Base-by-base conservation (phyloP, 2,329 filamentous ascomycete genomes). In the Catunica adiposa region DNA sequence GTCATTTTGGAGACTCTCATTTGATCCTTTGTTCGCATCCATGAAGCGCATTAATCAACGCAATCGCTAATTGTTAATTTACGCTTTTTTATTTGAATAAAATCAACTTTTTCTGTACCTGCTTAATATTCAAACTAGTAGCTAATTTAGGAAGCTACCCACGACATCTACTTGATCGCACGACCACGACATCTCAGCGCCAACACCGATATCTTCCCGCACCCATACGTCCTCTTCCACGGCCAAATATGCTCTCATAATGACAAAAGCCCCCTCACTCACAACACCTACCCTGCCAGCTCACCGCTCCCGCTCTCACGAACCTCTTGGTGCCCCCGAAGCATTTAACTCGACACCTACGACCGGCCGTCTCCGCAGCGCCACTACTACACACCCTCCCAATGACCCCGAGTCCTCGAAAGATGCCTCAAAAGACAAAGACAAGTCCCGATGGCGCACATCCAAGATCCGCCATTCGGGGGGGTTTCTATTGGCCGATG, bases 401-500 rank as follows among this genome's bases (percentile, higher is more conserved):
- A 44, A 22, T 20, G 44, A 25, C 31, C 29, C 29, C 5, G 11
- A 11, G 5, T 34, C 29, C 29, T 34, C 29, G 5, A 34, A 34
- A 11, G 29, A 34, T 34, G 5, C 29, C 5, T 5, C 29, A 11
- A 34, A 5, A 5, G 5, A 5, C 5, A 34, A 34, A 34, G 31
- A 53, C 17, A 38, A 48, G 22, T 48, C 44, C 17, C 44, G 44
- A 53, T 62, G 64, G 47, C 62, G 65, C 58, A 65, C 62, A 44
- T 66, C 71, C 54, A 76, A 70, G 62, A 66, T 69, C 29, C 69
- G 73, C 15, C 67, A 73, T 4, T 71, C 68, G 59, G 73, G 74
- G 50, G 73, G 71, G 6, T 79, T 79, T 61, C 68, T 79, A 53
- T 68, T 79, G 14, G 66, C 71, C 29, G 73, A 75, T 60, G 63